Base-by-base conservation (phyloP, 345 rosid genomes). In the Populus nigra region DNA sequence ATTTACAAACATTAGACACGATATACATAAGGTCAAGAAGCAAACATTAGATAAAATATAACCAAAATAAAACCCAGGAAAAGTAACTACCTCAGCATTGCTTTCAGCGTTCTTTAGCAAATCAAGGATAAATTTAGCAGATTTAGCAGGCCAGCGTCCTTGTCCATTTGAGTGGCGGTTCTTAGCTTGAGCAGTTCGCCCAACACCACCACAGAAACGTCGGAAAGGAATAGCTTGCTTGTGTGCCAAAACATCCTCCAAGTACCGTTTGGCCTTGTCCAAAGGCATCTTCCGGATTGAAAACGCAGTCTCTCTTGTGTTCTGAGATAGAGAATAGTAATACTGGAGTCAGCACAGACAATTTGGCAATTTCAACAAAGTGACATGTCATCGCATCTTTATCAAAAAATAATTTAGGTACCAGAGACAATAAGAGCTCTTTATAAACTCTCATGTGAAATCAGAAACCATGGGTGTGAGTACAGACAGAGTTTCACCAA, bases 191-290 rank as follows among this genome's bases (percentile, higher is more conserved):
- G 93, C 91, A 25, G 94, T 91, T 77, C 96, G 81, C 66, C 94
- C 98, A 39, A 90, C 90, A 63, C 97, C 94, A 43, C 93, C 15
- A 49, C 96, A 91, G 80, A 91, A 93, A 45, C 91, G 89, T 3
- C 89, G 79, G 89, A 93, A 93, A 13, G 94, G 93, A 69, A 91
- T 93, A 18, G 95, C 97, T 83, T 93, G 95, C 76, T 91, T 92
- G 88, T 91, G 95, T 63, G 78, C 88, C 72, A 89, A 67, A 71
- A 92, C 97, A 85, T 91, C 97, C 81, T 92, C 94, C 83, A 91
- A 75, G 86, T 92, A 89, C 76, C 89, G 84, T 78, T 92, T 92
- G 8, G 93, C 94, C 86, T 92, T 92, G 62, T 43, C 68, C 85
- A 92, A 85, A 20, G 91, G 78, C 84, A 90, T 62, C 87, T 88